These are phyloP conservation scores for Fusarium denticulatum DNA, from an alignment of 2,329 filamentous ascomycete species.

Conservation along the genomic window DNA sequence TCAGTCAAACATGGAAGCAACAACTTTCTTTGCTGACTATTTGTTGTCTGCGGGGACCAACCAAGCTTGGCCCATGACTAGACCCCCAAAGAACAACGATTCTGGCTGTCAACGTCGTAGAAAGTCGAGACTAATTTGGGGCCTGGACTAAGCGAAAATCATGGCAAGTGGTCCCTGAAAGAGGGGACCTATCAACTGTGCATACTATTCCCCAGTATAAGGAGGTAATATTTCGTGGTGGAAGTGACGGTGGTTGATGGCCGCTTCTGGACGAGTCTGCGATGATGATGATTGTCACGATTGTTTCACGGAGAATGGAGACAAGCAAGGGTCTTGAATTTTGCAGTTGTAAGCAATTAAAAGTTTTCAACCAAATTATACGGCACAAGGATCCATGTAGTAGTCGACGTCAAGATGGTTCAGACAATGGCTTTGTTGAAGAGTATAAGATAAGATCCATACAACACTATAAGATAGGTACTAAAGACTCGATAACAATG, in stretches of 20 bases:
- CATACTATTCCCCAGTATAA: neutral
- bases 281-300: neutral
- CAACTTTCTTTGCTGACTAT: neutral
- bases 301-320: conserved; percentile 23
- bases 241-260: conserved; percentile 28
- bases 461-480: neutral
- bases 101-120: neutral
- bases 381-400: neutral
- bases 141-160: neutral
- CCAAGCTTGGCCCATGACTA: conserved; percentile 25
- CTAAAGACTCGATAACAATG: neutral
- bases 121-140: neutral
- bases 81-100: neutral
- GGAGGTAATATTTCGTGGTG: neutral
- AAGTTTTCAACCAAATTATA: neutral
- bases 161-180: neutral
- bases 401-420: neutral
- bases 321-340: conserved; percentile 14
- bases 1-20: conserved; percentile 11
- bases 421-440: neutral
- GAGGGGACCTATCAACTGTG: neutral
- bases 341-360: neutral
- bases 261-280: conserved; percentile 1
- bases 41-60: conserved; percentile 10
- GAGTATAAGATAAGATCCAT: neutral